These are phyloP conservation scores for Pseudognaphalium luteoalbum DNA, from an alignment of 129 eudicot species.

Conservation along the genomic window DNA sequence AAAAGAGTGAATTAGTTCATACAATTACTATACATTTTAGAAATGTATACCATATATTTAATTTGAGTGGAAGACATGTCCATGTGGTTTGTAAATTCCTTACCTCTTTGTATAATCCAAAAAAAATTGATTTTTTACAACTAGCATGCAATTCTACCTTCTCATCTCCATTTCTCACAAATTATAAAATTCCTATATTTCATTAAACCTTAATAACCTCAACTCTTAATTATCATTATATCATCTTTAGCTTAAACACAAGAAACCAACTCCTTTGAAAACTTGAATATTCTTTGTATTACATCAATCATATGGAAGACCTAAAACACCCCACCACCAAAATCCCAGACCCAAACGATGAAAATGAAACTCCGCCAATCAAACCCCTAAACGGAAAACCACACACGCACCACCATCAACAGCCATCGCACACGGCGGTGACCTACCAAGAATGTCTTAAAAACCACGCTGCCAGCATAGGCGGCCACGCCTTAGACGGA, in stretches of 20 bases:
- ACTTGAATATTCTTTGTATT: not conserved
- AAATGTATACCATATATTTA: no score
- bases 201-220: constrained; percentile 15
- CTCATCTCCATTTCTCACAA: constrained; percentile 17
- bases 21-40: no score
- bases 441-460: constrained; percentile 65
- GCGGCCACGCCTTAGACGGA: constrained; percentile 86
- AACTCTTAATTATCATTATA: constrained; percentile 19
- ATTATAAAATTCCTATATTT: constrained; percentile 27
- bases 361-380: constrained; percentile 63
- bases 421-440: constrained; percentile 31
- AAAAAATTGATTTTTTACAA: constrained; percentile 23
- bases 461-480: constrained; percentile 78
- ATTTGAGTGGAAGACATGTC: no score
- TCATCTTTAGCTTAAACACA: constrained; percentile 18
- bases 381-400: constrained; percentile 45
- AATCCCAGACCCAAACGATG: constrained; percentile 34
- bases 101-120: constrained; percentile 16
- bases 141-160: constrained; percentile 33
- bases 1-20: no score
- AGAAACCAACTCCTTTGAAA: constrained; percentile 13
- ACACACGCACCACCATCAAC: constrained; percentile 31
- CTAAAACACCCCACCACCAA: constrained; percentile 44
- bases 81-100: constrained; percentile 12
- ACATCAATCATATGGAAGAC: constrained; percentile 33